Evolutionary conservation across 2,329 filamentous ascomycete genomes (phyloP), one percentile per base, ranked within the genome.

Genomic region (Amauroascus verrucosus): DNA sequence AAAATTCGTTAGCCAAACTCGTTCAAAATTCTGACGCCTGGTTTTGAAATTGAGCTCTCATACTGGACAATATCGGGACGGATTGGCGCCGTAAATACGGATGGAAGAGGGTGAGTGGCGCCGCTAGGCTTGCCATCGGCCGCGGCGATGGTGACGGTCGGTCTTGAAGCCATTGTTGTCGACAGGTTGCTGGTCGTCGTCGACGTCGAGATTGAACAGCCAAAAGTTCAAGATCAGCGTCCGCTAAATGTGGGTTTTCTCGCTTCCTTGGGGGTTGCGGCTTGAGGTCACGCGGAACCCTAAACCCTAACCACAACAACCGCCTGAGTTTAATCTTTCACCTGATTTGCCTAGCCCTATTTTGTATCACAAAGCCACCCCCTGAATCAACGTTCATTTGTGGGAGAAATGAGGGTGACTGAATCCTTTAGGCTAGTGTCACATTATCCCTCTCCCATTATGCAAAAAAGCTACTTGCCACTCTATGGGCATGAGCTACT

Each of bases 31-130:
- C 47, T n/a, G 5, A 5, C 26, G 26, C 20, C 38, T 50, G 51
- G 58, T 48, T 55, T 45, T 33, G 26, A n/a, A 35, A 9, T 45
- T 24, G 22, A 35, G 20, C 20, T 53, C 56, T 65, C 86, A 76
- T 90, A 86, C 83, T 97, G 91, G 73, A 98, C 93, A 74, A 98
- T 95, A 79, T 98, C 93, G 70, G 90, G 87, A 75, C 93, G 91
- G 82, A 98, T 97, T 67, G 93, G 93, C 67, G 87, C 83, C 76
- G 83, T 83, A 86, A 98, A 98, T 79, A 98, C 91, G 77, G 88
- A 84, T 72, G 94, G 93, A 69, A 97, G 84, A 74, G 93, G 82
- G 77, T 90, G 83, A 72, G 90, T 91, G 75, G 85, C 82, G 74
- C 86, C 86, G 77, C 84, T 86, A 78, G 88, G 80, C 80, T 85